Evolutionary conservation across 139 green algal species (phyloP).

Genomic region (Chlamydomonas sp.): DNA sequence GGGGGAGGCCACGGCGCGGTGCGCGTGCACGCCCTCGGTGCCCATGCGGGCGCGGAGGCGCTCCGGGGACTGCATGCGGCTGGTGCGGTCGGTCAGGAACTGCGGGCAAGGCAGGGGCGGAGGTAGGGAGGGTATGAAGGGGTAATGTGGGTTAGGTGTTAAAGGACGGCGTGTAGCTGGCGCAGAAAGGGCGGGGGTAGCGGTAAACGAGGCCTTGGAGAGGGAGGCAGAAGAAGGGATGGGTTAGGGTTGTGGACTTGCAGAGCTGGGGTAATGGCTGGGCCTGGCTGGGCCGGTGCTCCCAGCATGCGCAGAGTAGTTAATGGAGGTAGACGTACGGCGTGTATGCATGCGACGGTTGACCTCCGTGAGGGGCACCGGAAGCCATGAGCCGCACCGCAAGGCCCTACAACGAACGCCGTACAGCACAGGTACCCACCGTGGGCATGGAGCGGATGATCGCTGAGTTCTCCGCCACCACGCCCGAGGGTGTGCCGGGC

Average conservation of each 20-base stretch:
- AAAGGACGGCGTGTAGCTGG: too few species aligned
- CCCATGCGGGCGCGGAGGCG: slow-evolving; percentile 31
- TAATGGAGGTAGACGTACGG: background rate
- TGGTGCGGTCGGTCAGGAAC: slow-evolving; percentile 36
- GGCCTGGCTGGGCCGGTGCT: too few species aligned
- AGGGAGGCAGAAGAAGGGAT: background rate
- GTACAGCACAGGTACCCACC: background rate
- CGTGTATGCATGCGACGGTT: background rate
- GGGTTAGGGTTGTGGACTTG: too few species aligned
- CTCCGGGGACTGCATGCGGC: slow-evolving; percentile 22
- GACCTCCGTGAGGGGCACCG: background rate
- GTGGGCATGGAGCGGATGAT: slow-evolving; percentile 10
- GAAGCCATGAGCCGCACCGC: too few species aligned
- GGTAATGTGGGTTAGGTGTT: too few species aligned
- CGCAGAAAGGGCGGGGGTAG: background rate
- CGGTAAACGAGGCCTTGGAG: too few species aligned
- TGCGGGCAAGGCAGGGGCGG: background rate
- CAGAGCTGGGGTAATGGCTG: too few species aligned
- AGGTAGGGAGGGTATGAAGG: background rate
- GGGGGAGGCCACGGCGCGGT: slow-evolving; percentile 42
- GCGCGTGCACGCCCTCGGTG: slow-evolving; percentile 39
- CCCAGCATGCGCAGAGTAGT: too few species aligned
- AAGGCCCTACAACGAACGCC: too few species aligned
- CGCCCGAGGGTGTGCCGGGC: background rate
- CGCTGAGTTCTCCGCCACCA: background rate